Base-by-base conservation (phyloP, 306 rosid genomes). In the Chamaecrista fasciculata region DNA sequence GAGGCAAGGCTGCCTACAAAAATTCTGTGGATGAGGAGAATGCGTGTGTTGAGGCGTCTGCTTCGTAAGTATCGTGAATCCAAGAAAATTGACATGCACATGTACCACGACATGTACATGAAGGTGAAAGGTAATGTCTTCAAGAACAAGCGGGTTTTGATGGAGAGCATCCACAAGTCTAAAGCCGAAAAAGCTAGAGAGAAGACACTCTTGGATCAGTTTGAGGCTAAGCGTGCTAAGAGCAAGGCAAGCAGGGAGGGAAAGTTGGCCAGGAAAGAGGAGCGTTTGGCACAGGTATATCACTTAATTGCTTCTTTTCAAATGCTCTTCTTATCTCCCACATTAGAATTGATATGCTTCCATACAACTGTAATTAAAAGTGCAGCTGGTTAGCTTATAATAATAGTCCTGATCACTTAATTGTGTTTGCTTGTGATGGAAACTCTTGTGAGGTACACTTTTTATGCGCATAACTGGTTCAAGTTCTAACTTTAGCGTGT, bases 181-280 rank as follows among this genome's bases (percentile, higher is more conserved):
- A 79, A 79, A 67, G 83, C 79, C 23, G 83, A 79, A 70, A 79
- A 79, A 67, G 83, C 83, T 1, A 79, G 79, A 73, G 83, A 79
- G 68, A 79, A 79, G 62, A 79, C 83, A 4, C 37, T 79, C 63
- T 73, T 76, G 26, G 83, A 79, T 24, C 83, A 79, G 49, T 79
- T 79, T 46, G 83, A 79, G 72, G 83, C 83, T 0, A 79, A 79
- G 56, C 83, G 80, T 8, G 83, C 80, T 26, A 79, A 79, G 77
- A 79, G 63, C 77, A 79, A 79, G 61, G 80, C 83, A 1, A 74
- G 80, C 73, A 69, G 96, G 88, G 50, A 90, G 28, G 69, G 83
- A 61, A 79, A 79, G 33, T 0, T n/a, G 7, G 83, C 83, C 4
- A 47, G 83, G 33, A 74, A 70, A 48, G 83, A 79, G 63, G 83